phyloP scores from a whole-genome alignment of 1,284 basidiomycete genomes.

The Trichosporon asahii region DNA sequence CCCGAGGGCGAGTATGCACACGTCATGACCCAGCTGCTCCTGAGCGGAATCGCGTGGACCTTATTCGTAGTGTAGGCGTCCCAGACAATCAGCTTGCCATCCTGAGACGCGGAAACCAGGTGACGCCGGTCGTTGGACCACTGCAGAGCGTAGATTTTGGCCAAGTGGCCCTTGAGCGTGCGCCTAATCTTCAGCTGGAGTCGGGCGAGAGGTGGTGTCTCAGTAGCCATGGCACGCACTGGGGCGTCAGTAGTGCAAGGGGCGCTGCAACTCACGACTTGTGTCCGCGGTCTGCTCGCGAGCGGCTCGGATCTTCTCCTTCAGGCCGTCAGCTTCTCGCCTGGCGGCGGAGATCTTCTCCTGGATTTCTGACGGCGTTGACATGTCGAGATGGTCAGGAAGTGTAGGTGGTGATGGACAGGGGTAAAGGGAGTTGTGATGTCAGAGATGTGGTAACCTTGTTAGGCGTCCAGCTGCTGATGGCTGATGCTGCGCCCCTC shows the following conservation, averaged over 20 bases:
- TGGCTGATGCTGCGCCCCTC: not conserved
- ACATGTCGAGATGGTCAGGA: constrained; percentile 8
- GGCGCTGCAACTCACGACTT: constrained; percentile 64
- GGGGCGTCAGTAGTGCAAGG: constrained; percentile 17
- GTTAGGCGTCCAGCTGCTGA: not conserved
- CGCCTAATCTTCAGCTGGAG: constrained; percentile 93
- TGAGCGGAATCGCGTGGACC: constrained; percentile 95
- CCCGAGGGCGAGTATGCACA: constrained; percentile 97
- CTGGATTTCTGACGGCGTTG: constrained; percentile 70
- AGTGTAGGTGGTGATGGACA: not conserved
- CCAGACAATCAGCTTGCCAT: constrained; percentile 99
- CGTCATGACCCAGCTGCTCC: constrained; percentile 99
- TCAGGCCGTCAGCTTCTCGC: constrained; percentile 90
- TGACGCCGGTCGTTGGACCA: constrained; percentile 96
- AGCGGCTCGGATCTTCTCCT: constrained; percentile 94
- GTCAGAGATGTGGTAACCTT: not conserved
- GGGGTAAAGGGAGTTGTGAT: not conserved
- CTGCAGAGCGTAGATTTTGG: constrained; percentile 99
- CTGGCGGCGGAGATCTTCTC: constrained; percentile 93
- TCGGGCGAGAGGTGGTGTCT: constrained; percentile 89
- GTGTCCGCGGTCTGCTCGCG: constrained; percentile 95
- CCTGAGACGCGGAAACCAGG: constrained; percentile 96
- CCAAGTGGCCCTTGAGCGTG: constrained; percentile 91
- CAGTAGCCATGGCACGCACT: constrained; percentile 95
- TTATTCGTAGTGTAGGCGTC: constrained; percentile 99